Conservation (phyloP, 768 basidiomycete genomes). For the Tremella fuciformis region DNA sequence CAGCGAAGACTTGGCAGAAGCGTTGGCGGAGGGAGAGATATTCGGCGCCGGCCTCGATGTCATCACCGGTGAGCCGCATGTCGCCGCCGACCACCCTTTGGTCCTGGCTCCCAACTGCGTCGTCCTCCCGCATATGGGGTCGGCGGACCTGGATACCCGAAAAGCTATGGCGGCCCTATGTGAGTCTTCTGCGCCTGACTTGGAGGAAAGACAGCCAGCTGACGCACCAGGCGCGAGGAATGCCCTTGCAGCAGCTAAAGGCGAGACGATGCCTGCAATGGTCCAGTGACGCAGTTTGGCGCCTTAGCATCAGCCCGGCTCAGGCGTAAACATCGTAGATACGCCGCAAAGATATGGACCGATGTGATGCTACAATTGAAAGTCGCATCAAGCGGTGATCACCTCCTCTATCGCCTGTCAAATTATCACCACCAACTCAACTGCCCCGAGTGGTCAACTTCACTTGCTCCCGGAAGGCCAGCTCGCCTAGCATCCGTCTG, state of each 20-base stretch:
- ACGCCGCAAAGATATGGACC: too few relatives aligned
- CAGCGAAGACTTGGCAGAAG: slow-evolving; percentile 78
- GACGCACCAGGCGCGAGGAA: slow-evolving; percentile 2
- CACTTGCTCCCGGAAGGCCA: too few relatives aligned
- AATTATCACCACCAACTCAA: too few relatives aligned
- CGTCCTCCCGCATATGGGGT: slow-evolving; percentile 85
- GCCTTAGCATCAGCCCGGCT: too few relatives aligned
- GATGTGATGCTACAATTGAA: too few relatives aligned
- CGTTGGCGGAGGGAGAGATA: slow-evolving; percentile 72
- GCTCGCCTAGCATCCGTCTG: too few relatives aligned
- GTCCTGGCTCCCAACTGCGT: slow-evolving; percentile 73
- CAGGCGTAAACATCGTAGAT: too few relatives aligned
- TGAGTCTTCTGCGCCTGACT: slow-evolving; percentile 13
- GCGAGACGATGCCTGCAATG: slow-evolving; percentile 26
- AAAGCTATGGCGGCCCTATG: slow-evolving; percentile 73
- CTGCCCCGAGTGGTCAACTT: too few relatives aligned
- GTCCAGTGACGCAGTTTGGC: slow-evolving; percentile 12
- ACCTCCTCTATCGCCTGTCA: too few relatives aligned
- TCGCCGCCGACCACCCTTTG: slow-evolving; percentile 71
- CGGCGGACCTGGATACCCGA: slow-evolving; percentile 81
- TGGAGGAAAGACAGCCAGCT: background rate
- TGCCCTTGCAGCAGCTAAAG: slow-evolving; percentile 14
- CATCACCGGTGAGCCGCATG: slow-evolving; percentile 82
- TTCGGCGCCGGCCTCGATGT: slow-evolving; percentile 94
- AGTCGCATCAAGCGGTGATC: too few relatives aligned